Conservation (phyloP, 192 early-diverging fungal species). For the Haplosporangium gracile region DNA sequence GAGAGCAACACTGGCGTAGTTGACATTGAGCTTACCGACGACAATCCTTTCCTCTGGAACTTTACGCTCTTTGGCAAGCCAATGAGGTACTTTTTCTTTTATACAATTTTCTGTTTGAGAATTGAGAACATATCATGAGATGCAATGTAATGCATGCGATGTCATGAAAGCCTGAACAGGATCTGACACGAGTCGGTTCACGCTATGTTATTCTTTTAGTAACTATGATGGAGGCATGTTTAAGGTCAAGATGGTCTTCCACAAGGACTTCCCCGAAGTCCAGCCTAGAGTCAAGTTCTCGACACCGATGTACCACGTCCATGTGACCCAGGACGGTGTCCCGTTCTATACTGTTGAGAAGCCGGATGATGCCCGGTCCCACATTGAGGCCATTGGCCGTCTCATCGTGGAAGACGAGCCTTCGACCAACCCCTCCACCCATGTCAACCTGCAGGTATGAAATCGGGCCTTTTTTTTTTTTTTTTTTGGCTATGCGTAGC, state of each 20-base stretch:
- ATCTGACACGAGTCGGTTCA: neutral
- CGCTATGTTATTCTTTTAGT: slow-evolving; percentile 24
- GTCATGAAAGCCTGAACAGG: neutral
- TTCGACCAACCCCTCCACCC: slow-evolving; percentile 49
- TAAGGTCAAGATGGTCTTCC: slow-evolving; percentile 66
- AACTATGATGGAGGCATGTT: slow-evolving; percentile 75
- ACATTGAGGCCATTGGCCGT: slow-evolving; percentile 60
- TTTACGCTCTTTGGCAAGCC: slow-evolving; percentile 65
- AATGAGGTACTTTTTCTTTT: slow-evolving; percentile 48
- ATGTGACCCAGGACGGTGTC: slow-evolving; percentile 69
- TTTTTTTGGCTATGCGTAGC: neutral
- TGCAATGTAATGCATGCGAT: neutral
- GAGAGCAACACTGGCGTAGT: slow-evolving; percentile 57
- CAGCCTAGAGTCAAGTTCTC: slow-evolving; percentile 66
- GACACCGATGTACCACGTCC: slow-evolving; percentile 72
- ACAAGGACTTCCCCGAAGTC: slow-evolving; percentile 67
- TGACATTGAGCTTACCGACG: slow-evolving; percentile 59
- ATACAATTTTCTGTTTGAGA: neutral
- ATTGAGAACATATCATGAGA: neutral
- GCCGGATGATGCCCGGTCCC: slow-evolving; percentile 67
- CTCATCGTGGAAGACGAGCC: slow-evolving; percentile 60
- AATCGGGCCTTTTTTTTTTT: neutral
- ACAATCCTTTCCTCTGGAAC: slow-evolving; percentile 73
- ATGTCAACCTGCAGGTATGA: slow-evolving; percentile 43
- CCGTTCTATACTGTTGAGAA: slow-evolving; percentile 69